Evolutionary conservation across 441 rosid genomes (phyloP).

Genomic region (Corymbia calophylla): DNA sequence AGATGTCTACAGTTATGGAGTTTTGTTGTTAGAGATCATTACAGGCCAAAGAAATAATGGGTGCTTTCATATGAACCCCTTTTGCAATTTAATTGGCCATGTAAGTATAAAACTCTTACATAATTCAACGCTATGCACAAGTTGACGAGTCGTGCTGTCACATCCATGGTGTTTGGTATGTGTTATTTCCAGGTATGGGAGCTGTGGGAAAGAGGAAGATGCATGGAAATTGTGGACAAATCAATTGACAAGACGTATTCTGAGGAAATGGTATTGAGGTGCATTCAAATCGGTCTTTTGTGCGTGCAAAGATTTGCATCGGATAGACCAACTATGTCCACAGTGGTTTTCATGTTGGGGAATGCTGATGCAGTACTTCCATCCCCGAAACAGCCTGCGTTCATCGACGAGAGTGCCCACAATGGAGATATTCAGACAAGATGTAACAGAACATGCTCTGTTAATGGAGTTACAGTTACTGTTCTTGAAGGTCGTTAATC

Average conservation of each 20-base stretch:
- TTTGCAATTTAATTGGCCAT: not conserved
- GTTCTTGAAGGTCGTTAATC: constrained; percentile 21
- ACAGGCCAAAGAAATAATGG: not conserved
- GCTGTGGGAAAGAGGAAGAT: constrained; percentile 2
- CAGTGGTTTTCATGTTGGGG: not conserved
- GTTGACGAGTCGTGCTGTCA: not conserved
- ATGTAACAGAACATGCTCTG: constrained; percentile 10
- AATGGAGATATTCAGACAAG: not conserved
- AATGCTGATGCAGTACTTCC: not conserved
- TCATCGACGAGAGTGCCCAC: not conserved
- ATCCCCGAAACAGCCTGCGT: constrained; percentile 1
- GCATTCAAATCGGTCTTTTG: constrained; percentile 5
- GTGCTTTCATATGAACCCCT: not conserved
- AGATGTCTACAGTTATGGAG: not conserved
- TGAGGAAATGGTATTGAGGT: not conserved
- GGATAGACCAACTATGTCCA: constrained; percentile 11
- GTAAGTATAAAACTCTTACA: not conserved
- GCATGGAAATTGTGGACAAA: not conserved
- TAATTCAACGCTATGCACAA: not conserved
- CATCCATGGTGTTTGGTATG: not conserved
- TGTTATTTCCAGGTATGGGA: constrained; percentile 1
- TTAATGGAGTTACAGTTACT: constrained; percentile 35
- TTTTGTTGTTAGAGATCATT: not conserved
- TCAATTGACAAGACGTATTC: not conserved
- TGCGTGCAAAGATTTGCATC: not conserved